A percentile compares a stretch with the other conserved stretches of the same genome.
Conservation (phyloP, 805 yeast species). For the Cyberlindnera maclurae region DNA sequence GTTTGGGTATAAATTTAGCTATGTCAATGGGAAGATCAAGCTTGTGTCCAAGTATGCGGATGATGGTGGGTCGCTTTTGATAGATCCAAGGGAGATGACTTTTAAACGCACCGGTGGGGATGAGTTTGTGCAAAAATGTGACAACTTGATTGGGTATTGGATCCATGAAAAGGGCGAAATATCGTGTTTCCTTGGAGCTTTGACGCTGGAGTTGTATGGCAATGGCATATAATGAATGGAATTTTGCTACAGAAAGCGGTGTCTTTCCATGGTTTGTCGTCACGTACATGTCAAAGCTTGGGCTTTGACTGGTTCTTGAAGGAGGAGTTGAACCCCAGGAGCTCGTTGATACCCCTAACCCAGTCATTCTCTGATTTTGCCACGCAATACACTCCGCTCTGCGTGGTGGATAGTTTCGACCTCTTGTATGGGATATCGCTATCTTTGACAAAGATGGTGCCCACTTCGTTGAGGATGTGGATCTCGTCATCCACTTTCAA, state of each 20-base stretch:
- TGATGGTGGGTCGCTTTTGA: slow-evolving; percentile 39
- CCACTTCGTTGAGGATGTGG: slow-evolving; percentile 60
- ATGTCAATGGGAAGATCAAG: slow-evolving; percentile 50
- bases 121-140: slow-evolving; percentile 34
- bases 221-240: background rate
- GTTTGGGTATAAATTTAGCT: slow-evolving; percentile 70
- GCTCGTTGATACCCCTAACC: slow-evolving; percentile 83
- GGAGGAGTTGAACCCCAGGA: slow-evolving; percentile 82
- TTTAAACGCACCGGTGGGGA: slow-evolving; percentile 31
- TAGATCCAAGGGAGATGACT: slow-evolving; percentile 50
- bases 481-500: slow-evolving; percentile 73
- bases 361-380: slow-evolving; percentile 81
- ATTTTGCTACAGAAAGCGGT: background rate
- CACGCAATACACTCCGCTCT: slow-evolving; percentile 79
- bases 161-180: slow-evolving; percentile 60
- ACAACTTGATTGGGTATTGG: slow-evolving; percentile 51
- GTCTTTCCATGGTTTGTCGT: background rate
- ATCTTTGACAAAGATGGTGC: slow-evolving; percentile 49
- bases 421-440: slow-evolving; percentile 36
- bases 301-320: slow-evolving; percentile 44
- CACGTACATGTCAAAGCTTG: slow-evolving; percentile 4
- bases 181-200: slow-evolving; percentile 71
- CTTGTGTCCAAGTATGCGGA: slow-evolving; percentile 40
- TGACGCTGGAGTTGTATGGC: slow-evolving; percentile 54
- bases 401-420: slow-evolving; percentile 16